phyloP scores from a whole-genome alignment of 331 rosid species.

The Rhamnella rubrinervis region DNA sequence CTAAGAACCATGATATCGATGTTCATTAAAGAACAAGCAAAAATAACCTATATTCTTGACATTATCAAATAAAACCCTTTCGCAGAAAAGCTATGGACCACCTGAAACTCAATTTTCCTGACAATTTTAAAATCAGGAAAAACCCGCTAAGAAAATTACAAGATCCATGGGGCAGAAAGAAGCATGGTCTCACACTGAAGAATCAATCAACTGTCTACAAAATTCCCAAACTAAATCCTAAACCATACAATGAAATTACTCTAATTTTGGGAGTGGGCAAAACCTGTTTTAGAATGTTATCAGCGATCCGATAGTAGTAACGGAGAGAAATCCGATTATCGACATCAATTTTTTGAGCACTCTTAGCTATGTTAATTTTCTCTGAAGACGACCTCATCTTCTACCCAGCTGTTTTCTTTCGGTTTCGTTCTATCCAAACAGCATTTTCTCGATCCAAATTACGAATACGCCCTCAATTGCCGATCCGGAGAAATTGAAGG shows the following conservation, averaged over 20 bases:
- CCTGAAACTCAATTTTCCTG: background rate
- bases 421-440: conserved; percentile 16
- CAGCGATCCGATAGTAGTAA: conserved; percentile 77
- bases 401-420: conserved; percentile 3
- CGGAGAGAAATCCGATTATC: conserved; percentile 81
- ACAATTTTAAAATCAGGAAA: background rate
- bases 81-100: background rate
- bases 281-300: conserved; percentile 87
- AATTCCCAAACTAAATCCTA: conserved; percentile 1
- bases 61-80: too few relatives aligned
- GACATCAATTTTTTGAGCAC: conserved; percentile 64
- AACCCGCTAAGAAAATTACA: background rate
- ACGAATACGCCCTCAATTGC: conserved; percentile 9
- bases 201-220: background rate
- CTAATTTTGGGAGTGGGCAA: background rate
- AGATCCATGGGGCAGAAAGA: background rate
- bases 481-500: conserved; percentile 12
- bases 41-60: too few relatives aligned
- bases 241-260: background rate
- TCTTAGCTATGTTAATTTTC: conserved; percentile 63
- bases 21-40: too few relatives aligned
- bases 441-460: conserved; percentile 19
- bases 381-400: conserved; percentile 68
- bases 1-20: too few relatives aligned
- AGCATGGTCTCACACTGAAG: background rate